Conservation (phyloP, 306 rosid genomes). For the Alnus glutinosa region DNA sequence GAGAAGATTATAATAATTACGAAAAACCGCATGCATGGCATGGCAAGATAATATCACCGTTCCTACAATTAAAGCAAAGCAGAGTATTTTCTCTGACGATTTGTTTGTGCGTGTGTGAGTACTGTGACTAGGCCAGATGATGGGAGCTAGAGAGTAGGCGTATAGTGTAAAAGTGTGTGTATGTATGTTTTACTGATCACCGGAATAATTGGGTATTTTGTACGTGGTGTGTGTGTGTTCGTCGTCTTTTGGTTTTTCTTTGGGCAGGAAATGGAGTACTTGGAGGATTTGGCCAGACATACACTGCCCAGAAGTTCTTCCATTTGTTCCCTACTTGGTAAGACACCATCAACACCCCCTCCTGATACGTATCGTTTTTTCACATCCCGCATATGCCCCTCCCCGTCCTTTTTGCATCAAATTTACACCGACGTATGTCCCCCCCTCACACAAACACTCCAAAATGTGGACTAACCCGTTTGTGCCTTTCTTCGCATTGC, state of each 20-base stretch:
- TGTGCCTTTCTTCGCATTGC: constrained; percentile 10
- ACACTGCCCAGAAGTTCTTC: constrained; percentile 40
- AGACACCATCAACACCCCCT: constrained; percentile 2
- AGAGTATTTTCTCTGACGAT: background rate
- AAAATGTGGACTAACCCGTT: background rate
- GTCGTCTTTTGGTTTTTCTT: background rate
- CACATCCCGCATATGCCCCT: background rate
- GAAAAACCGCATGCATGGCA: no score
- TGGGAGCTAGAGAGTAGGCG: background rate
- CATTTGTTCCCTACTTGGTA: constrained; percentile 35
- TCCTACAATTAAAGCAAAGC: background rate
- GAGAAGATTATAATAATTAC: no score
- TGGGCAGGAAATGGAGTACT: constrained; percentile 45
- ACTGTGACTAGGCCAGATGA: background rate
- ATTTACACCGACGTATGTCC: background rate
- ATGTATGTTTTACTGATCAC: background rate
- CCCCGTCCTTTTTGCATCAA: background rate
- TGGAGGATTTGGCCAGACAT: constrained; percentile 49
- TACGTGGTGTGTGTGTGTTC: background rate
- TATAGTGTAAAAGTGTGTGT: background rate
- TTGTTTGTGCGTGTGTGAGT: background rate
- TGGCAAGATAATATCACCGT: no score
- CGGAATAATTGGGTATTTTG: background rate
- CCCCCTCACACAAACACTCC: background rate
- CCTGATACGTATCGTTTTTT: background rate